Evolutionary conservation across 768 basidiomycete species (phyloP).

Genomic region (Rhizopogon sp.): DNA sequence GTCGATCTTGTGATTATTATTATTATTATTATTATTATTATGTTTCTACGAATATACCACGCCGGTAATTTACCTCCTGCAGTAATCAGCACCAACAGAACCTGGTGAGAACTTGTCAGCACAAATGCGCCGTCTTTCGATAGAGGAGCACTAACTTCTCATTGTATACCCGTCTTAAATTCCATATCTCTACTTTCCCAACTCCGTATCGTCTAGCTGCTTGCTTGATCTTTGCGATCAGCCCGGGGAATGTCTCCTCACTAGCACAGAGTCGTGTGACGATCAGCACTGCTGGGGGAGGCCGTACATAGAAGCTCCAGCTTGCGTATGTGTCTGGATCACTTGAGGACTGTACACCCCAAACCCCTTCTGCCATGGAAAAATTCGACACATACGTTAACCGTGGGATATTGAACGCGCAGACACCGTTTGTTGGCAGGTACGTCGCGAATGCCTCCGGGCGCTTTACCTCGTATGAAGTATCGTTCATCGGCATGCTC

Average conservation of each 20-base stretch:
- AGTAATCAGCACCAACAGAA: background rate
- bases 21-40: too few species aligned
- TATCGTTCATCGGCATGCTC: slow-evolving; percentile 2
- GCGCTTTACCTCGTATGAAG: slow-evolving; percentile 5
- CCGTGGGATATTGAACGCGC: slow-evolving; percentile 36
- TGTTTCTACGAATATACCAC: too few species aligned
- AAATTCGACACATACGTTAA: slow-evolving; percentile 15
- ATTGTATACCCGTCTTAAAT: slow-evolving; percentile 43
- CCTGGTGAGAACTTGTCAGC: background rate
- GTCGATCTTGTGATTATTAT: too few species aligned
- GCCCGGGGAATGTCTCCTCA: slow-evolving; percentile 24
- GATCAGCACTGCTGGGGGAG: slow-evolving; percentile 30
- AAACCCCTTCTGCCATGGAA: slow-evolving; percentile 12
- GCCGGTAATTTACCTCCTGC: too few species aligned
- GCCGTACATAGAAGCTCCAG: slow-evolving; percentile 40
- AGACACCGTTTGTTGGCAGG: slow-evolving; percentile 43
- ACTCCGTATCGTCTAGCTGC: slow-evolving; percentile 31
- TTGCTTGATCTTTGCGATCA: slow-evolving; percentile 32
- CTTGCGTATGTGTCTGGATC: slow-evolving; percentile 30
- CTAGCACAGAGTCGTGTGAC: slow-evolving; percentile 37
- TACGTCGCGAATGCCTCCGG: slow-evolving; percentile 28
- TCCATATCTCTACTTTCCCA: slow-evolving; percentile 43
- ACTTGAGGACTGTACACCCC: slow-evolving; percentile 13
- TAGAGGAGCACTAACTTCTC: slow-evolving; percentile 34
- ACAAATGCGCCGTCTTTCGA: background rate